Evolutionary conservation across 73 alveolate genomes (phyloP).

Genomic region (Symbiodinium pilosum): DNA sequence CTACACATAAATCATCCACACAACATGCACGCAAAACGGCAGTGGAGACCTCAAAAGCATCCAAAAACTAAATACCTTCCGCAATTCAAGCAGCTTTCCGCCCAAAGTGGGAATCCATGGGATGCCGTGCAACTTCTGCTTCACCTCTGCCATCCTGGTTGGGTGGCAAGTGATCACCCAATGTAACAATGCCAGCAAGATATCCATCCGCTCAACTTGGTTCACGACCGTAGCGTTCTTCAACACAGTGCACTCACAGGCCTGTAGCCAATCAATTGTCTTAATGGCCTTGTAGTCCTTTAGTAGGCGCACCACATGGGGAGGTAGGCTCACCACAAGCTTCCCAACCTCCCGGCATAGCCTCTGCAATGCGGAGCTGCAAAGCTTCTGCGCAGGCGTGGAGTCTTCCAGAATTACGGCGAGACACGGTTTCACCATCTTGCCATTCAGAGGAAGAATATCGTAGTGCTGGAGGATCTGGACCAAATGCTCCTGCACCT

Average conservation of each 20-base stretch:
- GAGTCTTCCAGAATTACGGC: too few relatives aligned
- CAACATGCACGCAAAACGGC: too few relatives aligned
- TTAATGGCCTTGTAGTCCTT: neutral
- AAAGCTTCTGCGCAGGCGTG: neutral
- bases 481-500: neutral
- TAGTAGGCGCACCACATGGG: neutral
- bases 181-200: neutral
- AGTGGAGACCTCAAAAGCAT: too few relatives aligned
- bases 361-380: neutral
- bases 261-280: neutral
- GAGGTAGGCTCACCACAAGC: neutral
- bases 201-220: too few relatives aligned
- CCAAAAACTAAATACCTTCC: too few relatives aligned
- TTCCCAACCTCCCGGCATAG: neutral
- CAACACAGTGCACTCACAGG: too few relatives aligned
- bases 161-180: neutral
- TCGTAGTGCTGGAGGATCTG: neutral
- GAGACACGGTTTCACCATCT: too few relatives aligned
- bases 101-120: neutral
- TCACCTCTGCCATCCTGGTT: neutral
- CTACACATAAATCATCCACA: too few relatives aligned
- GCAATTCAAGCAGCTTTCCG: too few relatives aligned
- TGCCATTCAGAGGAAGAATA: neutral
- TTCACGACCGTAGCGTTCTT: too few relatives aligned
- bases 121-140: neutral